A percentile compares a stretch with the other conserved stretches of the same genome.
phyloP scores from a whole-genome alignment of 2,329 filamentous ascomycete species.

The Xylaria sp. region DNA sequence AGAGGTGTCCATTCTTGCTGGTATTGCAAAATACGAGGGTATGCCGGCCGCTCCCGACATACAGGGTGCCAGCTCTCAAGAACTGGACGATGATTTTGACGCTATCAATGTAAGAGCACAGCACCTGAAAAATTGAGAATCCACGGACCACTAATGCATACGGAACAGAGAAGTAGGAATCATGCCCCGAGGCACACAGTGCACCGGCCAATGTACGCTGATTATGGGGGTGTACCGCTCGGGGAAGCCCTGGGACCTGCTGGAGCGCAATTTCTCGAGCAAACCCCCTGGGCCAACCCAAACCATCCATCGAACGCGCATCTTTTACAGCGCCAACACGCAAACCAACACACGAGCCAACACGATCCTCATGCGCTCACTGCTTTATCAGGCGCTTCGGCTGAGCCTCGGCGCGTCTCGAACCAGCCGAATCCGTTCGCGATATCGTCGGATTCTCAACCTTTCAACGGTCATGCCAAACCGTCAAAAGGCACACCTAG shows the following conservation, averaged over 20 bases:
- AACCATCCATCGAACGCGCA: slow-evolving; percentile 75
- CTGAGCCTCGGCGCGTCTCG: slow-evolving; percentile 53
- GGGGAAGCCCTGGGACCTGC: slow-evolving; percentile 69
- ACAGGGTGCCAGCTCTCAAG: slow-evolving; percentile 73
- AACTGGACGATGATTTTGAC: slow-evolving; percentile 87
- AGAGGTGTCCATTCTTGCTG: slow-evolving; percentile 90
- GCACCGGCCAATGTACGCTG: slow-evolving; percentile 56
- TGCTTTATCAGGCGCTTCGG: slow-evolving; percentile 49
- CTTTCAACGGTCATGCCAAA: slow-evolving; percentile 46
- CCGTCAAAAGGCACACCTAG: slow-evolving; percentile 43
- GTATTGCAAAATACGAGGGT: slow-evolving; percentile 92
- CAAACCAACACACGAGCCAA: slow-evolving; percentile 53
- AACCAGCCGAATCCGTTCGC: slow-evolving; percentile 53
- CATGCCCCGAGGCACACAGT: slow-evolving; percentile 52
- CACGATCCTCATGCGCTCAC: slow-evolving; percentile 46
- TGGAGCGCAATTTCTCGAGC: slow-evolving; percentile 87
- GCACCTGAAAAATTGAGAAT: neutral
- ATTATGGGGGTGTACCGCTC: slow-evolving; percentile 61
- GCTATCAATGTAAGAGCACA: slow-evolving; percentile 81
- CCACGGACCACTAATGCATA: slow-evolving; percentile 32
- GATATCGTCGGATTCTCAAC: slow-evolving; percentile 50
- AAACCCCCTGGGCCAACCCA: slow-evolving; percentile 92
- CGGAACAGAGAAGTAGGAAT: slow-evolving; percentile 48
- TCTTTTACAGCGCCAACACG: slow-evolving; percentile 54
- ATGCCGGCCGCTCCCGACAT: slow-evolving; percentile 96